Percentiles rank a stretch among this genome's conserved stretches.
Evolutionary conservation across 1,284 basidiomycete genomes (phyloP).

Genomic region (Nidula niveotomentosa): DNA sequence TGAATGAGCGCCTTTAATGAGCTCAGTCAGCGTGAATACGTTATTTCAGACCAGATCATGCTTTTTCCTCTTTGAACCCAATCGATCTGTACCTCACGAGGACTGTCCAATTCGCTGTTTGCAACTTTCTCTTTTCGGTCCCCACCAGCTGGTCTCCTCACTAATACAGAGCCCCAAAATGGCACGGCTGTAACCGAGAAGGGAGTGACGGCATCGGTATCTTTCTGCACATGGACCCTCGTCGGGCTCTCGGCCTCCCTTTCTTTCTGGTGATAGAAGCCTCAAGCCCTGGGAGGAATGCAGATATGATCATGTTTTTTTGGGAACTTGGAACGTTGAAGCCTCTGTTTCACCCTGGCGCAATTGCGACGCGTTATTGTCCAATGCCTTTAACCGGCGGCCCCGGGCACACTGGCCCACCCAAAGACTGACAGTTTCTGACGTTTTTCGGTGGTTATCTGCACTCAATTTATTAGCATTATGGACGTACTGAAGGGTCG

Average conservation of each 20-base stretch:
- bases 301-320: too few relatives aligned
- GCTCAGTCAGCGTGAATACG: background rate
- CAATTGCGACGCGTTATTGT: too few relatives aligned
- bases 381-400: background rate
- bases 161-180: conserved; percentile 4
- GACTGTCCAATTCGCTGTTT: background rate
- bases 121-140: conserved; percentile 2
- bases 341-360: too few relatives aligned
- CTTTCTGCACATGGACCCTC: conserved; percentile 19
- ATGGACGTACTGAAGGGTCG: too few relatives aligned
- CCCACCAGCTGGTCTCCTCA: background rate
- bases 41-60: background rate
- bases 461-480: too few relatives aligned
- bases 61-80: background rate
- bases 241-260: conserved; percentile 10
- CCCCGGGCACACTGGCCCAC: background rate
- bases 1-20: background rate
- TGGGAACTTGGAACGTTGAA: too few relatives aligned
- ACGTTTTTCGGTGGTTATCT: background rate
- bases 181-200: conserved; percentile 19
- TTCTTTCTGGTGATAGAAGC: background rate
- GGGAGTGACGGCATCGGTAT: conserved; percentile 21
- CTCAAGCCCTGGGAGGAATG: background rate
- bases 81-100: background rate
- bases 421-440: too few relatives aligned